Evolutionary conservation across 768 basidiomycete genomes (phyloP).

Genomic region (Coprinellus micaceus): DNA sequence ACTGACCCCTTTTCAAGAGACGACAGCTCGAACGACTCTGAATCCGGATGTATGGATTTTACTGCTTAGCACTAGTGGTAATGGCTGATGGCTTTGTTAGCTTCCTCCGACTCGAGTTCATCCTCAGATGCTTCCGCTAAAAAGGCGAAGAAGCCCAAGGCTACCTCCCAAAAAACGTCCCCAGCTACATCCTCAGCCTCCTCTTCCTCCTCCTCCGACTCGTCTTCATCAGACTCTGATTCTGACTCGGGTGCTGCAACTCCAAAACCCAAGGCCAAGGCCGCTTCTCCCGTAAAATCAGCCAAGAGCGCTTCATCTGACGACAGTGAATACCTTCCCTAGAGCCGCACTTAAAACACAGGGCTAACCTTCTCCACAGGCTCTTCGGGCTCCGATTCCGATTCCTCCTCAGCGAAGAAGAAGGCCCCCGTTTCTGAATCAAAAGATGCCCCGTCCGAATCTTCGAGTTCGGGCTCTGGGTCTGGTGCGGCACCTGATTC

Average conservation of each 20-base stretch:
- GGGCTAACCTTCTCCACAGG: slow-evolving; percentile 8
- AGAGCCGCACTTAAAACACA: neutral
- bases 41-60: slow-evolving; percentile 25
- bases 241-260: slow-evolving; percentile 25
- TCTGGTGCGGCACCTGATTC: slow-evolving; percentile 18
- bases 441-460: neutral
- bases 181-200: slow-evolving; percentile 17
- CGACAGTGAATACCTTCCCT: neutral
- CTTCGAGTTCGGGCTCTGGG: slow-evolving; percentile 22
- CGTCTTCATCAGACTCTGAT: slow-evolving; percentile 17
- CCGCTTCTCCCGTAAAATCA: slow-evolving; percentile 5
- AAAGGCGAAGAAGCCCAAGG: slow-evolving; percentile 24
- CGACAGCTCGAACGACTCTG: slow-evolving; percentile 19
- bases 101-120: slow-evolving; percentile 4
- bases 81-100: too few species aligned
- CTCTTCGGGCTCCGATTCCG: slow-evolving; percentile 25
- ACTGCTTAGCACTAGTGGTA: too few species aligned
- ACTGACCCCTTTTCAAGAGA: neutral
- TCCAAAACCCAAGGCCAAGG: slow-evolving; percentile 10
- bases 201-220: slow-evolving; percentile 22
- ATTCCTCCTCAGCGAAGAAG: neutral
- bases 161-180: slow-evolving; percentile 10
- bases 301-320: slow-evolving; percentile 14
- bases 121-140: slow-evolving; percentile 15
- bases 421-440: neutral